These are phyloP conservation scores for Hemisphaericaspora lyxosophila DNA, from an alignment of 1,139 yeast genomes.

Conservation along the genomic window DNA sequence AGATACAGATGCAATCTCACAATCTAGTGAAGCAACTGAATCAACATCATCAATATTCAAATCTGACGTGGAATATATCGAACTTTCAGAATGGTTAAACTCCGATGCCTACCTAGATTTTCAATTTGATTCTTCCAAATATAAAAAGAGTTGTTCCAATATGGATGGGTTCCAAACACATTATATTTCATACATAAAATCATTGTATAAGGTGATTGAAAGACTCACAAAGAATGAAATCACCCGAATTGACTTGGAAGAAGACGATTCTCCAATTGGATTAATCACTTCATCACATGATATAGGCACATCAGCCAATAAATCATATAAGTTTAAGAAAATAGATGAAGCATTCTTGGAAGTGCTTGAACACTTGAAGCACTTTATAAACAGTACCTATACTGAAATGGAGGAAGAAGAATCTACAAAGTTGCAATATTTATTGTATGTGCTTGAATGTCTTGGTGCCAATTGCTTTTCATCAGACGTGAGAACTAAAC, in stretches of 20 bases:
- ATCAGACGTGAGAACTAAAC: slow-evolving; percentile 40
- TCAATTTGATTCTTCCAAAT: slow-evolving; percentile 28
- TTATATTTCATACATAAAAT: slow-evolving; percentile 31
- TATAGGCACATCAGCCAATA: slow-evolving; percentile 13
- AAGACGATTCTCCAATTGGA: slow-evolving; percentile 34
- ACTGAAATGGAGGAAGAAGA: slow-evolving; percentile 10
- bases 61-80: slow-evolving; percentile 18
- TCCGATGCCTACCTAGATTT: slow-evolving; percentile 27
- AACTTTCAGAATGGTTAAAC: slow-evolving; percentile 39
- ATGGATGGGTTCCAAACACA: slow-evolving; percentile 19
- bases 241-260: slow-evolving; percentile 20
- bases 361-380: slow-evolving; percentile 24
- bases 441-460: slow-evolving; percentile 55
- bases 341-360: slow-evolving; percentile 30
- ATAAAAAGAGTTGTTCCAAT: slow-evolving; percentile 24
- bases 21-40: slow-evolving; percentile 17
- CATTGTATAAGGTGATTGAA: slow-evolving; percentile 36
- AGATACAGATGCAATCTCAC: slow-evolving; percentile 33
- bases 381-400: slow-evolving; percentile 17
- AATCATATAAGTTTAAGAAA: slow-evolving; percentile 13
- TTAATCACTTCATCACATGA: slow-evolving; percentile 26
- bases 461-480: slow-evolving; percentile 54
- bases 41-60: slow-evolving; percentile 11
- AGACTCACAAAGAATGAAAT: slow-evolving; percentile 23
- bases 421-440: slow-evolving; percentile 13